Conservation (phyloP, 805 yeast species). For the Candida taoyuanica region DNA sequence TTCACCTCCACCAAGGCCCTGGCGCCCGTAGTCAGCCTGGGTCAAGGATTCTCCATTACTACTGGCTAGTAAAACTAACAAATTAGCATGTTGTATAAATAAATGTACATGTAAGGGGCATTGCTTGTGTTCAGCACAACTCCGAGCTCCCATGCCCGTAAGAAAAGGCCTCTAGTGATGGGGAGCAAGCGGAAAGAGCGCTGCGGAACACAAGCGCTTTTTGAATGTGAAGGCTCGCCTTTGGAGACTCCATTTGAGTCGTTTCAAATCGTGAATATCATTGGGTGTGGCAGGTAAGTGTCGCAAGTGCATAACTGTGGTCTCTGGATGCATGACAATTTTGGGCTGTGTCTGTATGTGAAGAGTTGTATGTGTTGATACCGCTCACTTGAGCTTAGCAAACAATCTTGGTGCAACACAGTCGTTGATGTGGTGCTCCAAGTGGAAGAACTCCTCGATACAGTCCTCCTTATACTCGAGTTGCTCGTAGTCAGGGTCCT, state of each 20-base stretch:
- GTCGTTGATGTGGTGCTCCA: constrained; percentile 88
- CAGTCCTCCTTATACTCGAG: constrained; percentile 91
- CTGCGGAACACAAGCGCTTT: neutral
- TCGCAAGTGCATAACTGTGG: neutral
- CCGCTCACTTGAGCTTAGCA: constrained; percentile 65
- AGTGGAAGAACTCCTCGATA: constrained; percentile 96
- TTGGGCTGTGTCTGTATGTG: no score
- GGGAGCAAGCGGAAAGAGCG: neutral
- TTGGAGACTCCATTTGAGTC: constrained; percentile 1
- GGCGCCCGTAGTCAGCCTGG: no score
- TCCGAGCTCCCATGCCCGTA: no score
- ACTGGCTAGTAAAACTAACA: neutral
- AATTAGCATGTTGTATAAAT: constrained; percentile 2
- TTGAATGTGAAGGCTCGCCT: neutral
- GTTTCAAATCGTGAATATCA: constrained; percentile 12
- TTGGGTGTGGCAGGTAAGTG: constrained; percentile 1
- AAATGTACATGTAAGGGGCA: constrained; percentile 6
- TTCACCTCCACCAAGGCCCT: no score
- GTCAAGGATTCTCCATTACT: no score
- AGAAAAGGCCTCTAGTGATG: neutral
- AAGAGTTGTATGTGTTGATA: neutral
- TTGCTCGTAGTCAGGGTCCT: constrained; percentile 78
- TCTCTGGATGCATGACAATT: no score
- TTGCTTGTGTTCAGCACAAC: neutral
- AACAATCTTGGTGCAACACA: constrained; percentile 89